Evolutionary conservation across 2,329 filamentous ascomycete genomes (phyloP).

Genomic region (Aspergillus sp.): DNA sequence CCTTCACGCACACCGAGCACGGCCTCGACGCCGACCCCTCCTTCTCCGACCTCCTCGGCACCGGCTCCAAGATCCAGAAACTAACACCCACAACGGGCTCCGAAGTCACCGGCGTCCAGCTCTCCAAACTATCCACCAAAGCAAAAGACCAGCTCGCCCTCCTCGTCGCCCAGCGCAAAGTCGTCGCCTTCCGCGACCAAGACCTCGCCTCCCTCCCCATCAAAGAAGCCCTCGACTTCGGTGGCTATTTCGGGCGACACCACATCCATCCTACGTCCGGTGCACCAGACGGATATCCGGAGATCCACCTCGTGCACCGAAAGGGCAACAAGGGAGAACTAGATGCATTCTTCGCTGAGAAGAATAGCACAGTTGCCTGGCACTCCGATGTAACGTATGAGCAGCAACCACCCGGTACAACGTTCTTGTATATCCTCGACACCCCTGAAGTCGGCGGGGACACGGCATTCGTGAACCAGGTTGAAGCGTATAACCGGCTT

Average conservation of each 20-base stretch:
- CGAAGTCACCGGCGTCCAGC: conserved; percentile 34
- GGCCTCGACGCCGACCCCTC: conserved; percentile 44
- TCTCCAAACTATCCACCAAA: conserved; percentile 28
- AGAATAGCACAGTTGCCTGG: conserved; percentile 79
- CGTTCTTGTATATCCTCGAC: conserved; percentile 81
- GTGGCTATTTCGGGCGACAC: conserved; percentile 73
- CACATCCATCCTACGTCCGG: conserved; percentile 80
- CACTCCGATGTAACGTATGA: conserved; percentile 87
- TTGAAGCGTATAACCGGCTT: conserved; percentile 74
- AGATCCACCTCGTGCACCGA: conserved; percentile 75
- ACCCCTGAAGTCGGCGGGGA: conserved; percentile 75
- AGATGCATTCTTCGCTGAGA: conserved; percentile 61
- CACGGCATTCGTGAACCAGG: conserved; percentile 75
- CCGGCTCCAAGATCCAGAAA: conserved; percentile 25
- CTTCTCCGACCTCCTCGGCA: conserved; percentile 42
- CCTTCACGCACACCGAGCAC: conserved; percentile 43
- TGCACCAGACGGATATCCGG: conserved; percentile 67
- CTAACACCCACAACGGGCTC: conserved; percentile 36
- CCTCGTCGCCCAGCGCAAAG: conserved; percentile 35
- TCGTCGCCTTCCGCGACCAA: conserved; percentile 51
- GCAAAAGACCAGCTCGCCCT: conserved; percentile 36
- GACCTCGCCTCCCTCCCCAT: conserved; percentile 70
- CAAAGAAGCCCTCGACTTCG: conserved; percentile 65
- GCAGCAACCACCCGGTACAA: conserved; percentile 82
- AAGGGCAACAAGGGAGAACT: conserved; percentile 60